Evolutionary conservation across 768 basidiomycete genomes (phyloP), one percentile per base, ranked within the genome.

Genomic region (Kwoniella shandongensis): DNA sequence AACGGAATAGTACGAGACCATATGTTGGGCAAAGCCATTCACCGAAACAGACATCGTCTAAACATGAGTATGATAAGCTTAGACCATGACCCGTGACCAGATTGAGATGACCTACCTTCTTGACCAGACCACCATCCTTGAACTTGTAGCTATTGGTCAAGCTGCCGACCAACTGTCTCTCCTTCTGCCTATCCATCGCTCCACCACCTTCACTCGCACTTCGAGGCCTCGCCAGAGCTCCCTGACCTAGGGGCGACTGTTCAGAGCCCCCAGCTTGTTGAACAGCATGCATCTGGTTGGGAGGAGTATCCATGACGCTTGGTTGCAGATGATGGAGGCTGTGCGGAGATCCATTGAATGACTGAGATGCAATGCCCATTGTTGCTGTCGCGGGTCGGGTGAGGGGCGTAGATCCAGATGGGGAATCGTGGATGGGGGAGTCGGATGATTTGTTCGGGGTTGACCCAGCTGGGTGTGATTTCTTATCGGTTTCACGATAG

Each of bases 101-200:
- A 6, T 32, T 32, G 7, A 6, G 32, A 32, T 32, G 18, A 77
- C 83, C 65, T 42, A 91, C 94, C 85, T 97, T 96, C 81, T 98
- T 98, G 85, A 97, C 91, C 76, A 98, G 83, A 6, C 94, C 94
- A 55, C 91, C 87, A 0, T 82, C 76, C 73, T 93, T 94, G 82
- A 94, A 97, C 77, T 91, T 91, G 81, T 88, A 87, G 73, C 85
- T 88, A 78, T 91, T 92, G 8, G 92, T 96, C 69, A 97, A 78
- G 69, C 89, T 91, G 29, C 93, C 93, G 48, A 94, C 84, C 23
- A 97, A 81, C 23, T 83, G 85, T 46, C 91, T 81, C 76, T 96
- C 92, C 44, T 86, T 82, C 40, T 85, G 81, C 63, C 85, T 84
- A 72, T 91, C 88, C 52, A 88, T 76, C 30, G 81, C 79, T 11